Evolutionary conservation across 345 rosid species (phyloP).

Genomic region (Brassica incana): DNA sequence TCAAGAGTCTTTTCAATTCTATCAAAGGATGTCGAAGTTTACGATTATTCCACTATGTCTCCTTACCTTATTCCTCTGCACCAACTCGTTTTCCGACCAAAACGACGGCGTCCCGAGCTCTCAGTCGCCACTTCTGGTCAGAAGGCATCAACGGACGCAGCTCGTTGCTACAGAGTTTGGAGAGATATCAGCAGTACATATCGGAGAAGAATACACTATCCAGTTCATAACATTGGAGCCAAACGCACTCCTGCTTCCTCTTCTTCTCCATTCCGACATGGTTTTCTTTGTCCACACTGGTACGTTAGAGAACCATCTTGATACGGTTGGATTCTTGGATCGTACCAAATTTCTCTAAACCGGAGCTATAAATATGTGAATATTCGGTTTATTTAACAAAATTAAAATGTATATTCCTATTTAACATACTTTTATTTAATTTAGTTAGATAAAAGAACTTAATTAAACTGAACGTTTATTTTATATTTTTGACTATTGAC

Average conservation of each 20-base stretch:
- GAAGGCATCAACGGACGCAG: slow-evolving; percentile 48
- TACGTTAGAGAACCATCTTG: not conserved
- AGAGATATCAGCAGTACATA: slow-evolving; percentile 52
- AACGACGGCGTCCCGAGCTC: slow-evolving; percentile 2
- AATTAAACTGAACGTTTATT: not conserved
- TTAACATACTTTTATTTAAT: not conserved
- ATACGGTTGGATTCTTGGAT: not conserved
- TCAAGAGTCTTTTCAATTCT: not conserved
- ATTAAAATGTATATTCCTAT: not conserved
- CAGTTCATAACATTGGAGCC: slow-evolving; percentile 83
- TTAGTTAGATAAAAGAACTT: not conserved
- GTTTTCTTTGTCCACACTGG: slow-evolving; percentile 81
- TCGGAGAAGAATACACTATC: slow-evolving; percentile 49
- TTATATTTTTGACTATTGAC: not conserved
- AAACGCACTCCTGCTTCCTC: slow-evolving; percentile 76
- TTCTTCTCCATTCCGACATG: slow-evolving; percentile 78
- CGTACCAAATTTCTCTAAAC: not conserved
- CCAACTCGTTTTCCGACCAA: slow-evolving; percentile 19
- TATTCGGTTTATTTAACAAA: not conserved
- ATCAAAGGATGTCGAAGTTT: slow-evolving; percentile 21
- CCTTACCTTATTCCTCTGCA: slow-evolving; percentile 1
- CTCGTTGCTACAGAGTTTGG: slow-evolving; percentile 61
- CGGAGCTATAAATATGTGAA: not conserved
- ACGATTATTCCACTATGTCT: slow-evolving; percentile 9
- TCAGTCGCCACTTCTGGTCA: slow-evolving; percentile 42